Evolutionary conservation across 2,329 filamentous ascomycete genomes (phyloP).

Genomic region (Ceratocystis destructans): DNA sequence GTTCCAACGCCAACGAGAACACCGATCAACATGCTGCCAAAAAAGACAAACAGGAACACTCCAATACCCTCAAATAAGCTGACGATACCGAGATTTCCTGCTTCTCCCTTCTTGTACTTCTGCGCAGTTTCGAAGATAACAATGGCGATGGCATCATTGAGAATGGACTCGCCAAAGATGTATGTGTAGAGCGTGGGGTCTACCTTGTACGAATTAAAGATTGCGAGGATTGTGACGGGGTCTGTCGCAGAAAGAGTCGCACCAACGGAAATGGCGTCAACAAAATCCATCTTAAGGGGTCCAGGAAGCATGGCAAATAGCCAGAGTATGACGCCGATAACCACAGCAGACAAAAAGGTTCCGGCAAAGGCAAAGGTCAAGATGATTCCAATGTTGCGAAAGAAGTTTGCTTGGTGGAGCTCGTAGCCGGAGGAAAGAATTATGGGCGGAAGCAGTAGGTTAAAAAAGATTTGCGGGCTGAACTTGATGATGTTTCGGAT

Average conservation of each 20-base stretch:
- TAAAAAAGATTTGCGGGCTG: conserved; percentile 99
- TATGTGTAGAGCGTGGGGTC: conserved; percentile 97
- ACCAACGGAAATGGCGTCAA: conserved; percentile 92
- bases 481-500: conserved; percentile 89
- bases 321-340: conserved; percentile 77
- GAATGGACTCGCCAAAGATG: conserved; percentile 95
- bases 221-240: conserved; percentile 92
- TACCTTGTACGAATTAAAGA: conserved; percentile 99
- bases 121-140: conserved; percentile 97
- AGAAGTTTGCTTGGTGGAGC: conserved; percentile 96
- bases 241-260: conserved; percentile 94
- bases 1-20: conserved; percentile 75
- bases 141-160: conserved; percentile 97
- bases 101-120: conserved; percentile 66
- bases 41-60: conserved; percentile 91
- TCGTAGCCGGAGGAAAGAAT: conserved; percentile 96
- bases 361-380: conserved; percentile 95
- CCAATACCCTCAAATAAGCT: conserved; percentile 85
- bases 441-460: conserved; percentile 92
- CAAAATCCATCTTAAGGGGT: conserved; percentile 72
- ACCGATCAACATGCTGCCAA: conserved; percentile 81
- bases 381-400: conserved; percentile 93
- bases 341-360: conserved; percentile 93
- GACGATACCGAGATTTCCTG: conserved; percentile 58
- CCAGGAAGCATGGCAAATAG: conserved; percentile 78